A percentile compares a stretch with the other conserved stretches of the same genome.
Conservation (phyloP, 1,284 basidiomycete species). For the Ustilago loliicola region DNA sequence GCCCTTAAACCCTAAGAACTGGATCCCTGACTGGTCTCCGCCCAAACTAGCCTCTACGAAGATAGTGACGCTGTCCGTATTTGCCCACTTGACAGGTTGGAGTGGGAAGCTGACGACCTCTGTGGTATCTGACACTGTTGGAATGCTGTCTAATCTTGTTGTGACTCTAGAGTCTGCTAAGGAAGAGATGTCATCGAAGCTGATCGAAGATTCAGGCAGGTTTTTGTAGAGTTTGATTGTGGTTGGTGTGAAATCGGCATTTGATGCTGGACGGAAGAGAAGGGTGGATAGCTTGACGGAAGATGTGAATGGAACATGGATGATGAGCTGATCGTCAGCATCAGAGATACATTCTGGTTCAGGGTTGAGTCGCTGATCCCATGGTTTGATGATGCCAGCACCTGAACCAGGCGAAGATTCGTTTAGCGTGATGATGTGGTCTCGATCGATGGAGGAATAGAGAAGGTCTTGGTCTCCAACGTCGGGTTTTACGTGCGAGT, state of each 20-base stretch:
- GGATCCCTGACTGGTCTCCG: conserved; percentile 44
- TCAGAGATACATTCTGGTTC: conserved; percentile 43
- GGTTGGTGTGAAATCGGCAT: conserved; percentile 49
- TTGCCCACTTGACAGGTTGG: conserved; percentile 61
- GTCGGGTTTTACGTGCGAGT: conserved; percentile 61
- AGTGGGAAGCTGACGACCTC: conserved; percentile 64
- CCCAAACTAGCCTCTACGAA: conserved; percentile 57
- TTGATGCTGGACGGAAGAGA: conserved; percentile 33
- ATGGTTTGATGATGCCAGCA: conserved; percentile 57
- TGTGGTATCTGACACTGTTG: conserved; percentile 41
- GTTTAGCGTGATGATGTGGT: conserved; percentile 59
- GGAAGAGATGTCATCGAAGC: conserved; percentile 54
- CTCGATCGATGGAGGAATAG: conserved; percentile 56
- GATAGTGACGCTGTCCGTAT: conserved; percentile 60
- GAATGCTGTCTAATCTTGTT: conserved; percentile 53
- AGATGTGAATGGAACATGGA: conserved; percentile 63
- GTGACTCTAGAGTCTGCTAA: conserved; percentile 12
- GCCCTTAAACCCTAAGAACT: conserved; percentile 66
- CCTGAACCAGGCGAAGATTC: conserved; percentile 47
- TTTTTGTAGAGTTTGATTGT: conserved; percentile 62
- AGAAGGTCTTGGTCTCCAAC: conserved; percentile 64
- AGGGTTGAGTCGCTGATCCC: conserved; percentile 46
- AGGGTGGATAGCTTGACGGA: conserved; percentile 58
- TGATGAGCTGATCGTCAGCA: conserved; percentile 62
- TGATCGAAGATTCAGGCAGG: conserved; percentile 36